Percentiles rank a stretch among this genome's conserved stretches.
phyloP scores from a whole-genome alignment of 2,329 filamentous ascomycete genomes.

The Madurella fahalii region DNA sequence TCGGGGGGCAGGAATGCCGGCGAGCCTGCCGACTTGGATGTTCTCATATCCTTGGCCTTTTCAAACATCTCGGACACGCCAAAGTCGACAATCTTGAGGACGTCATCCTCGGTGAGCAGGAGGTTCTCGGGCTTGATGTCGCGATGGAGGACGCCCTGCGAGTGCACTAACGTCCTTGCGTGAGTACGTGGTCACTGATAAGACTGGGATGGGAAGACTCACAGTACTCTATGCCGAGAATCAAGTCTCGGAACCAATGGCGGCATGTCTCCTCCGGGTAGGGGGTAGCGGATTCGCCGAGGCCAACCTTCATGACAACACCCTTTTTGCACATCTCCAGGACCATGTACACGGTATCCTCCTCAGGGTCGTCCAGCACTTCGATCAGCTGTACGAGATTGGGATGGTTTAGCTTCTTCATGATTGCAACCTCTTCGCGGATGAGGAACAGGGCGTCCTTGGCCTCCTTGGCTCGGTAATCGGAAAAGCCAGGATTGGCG shows the following conservation, averaged over 20 bases:
- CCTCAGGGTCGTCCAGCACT: slow-evolving; percentile 89
- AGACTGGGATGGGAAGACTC: slow-evolving; percentile 34
- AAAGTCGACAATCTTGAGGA: slow-evolving; percentile 97
- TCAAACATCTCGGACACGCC: slow-evolving; percentile 99
- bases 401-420: slow-evolving; percentile 95
- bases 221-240: slow-evolving; percentile 91
- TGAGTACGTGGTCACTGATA: neutral
- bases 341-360: slow-evolving; percentile 97
- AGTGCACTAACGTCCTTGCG: slow-evolving; percentile 61
- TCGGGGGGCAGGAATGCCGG: slow-evolving; percentile 94
- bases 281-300: slow-evolving; percentile 77
- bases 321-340: slow-evolving; percentile 99
- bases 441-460: slow-evolving; percentile 76
- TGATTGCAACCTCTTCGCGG: slow-evolving; percentile 93
- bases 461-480: slow-evolving; percentile 56
- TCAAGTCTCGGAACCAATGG: slow-evolving; percentile 90
- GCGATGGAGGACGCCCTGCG: slow-evolving; percentile 89
- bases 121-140: slow-evolving; percentile 99
- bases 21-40: slow-evolving; percentile 87
- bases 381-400: slow-evolving; percentile 93
- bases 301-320: slow-evolving; percentile 90
- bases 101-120: slow-evolving; percentile 80
- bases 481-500: slow-evolving; percentile 27
- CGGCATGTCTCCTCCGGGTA: slow-evolving; percentile 80
- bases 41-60: slow-evolving; percentile 79